Base-by-base conservation (phyloP, 345 rosid species). In the Euphorbia tirucalli region DNA sequence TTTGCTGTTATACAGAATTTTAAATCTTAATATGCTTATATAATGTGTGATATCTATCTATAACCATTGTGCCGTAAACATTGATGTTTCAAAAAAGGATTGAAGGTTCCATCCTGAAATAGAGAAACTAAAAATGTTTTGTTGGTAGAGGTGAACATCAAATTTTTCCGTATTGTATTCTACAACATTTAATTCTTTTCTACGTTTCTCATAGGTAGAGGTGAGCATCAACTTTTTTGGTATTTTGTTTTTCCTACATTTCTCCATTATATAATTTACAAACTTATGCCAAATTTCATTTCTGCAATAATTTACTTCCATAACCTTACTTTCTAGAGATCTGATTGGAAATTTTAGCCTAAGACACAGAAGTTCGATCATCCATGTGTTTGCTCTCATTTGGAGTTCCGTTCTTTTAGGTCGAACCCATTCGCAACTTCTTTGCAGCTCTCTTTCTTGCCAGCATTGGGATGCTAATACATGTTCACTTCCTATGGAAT, bases 361-460 rank as follows among this genome's bases (percentile, higher is more conserved):
- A 27, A 39, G 30, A 10, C 37, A 37, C 14, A 31, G 46, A 61
- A 32, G 65, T 58, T 21, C 49, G 4, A 35, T 35, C 7, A 35
- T 35, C 39, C 11, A 14, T 65, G 37, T 78, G 74, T 49, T 66
- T 66, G 37, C 58, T 49, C 70, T 66, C 58, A 48, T 66, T 22
- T 66, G 57, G 58, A 66, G 27, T 30, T 66, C 28, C n/a, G 18
- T 66, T 66, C 57, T 30, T 66, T 27, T 71, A 93, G 96, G 90
- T 93, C 80, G 98, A 93, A 81, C 98, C 98, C 69, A 84, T 93
- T 80, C 96, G 96, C 72, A 93, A 93, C 70, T 90, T 93, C 82
- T 93, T 93, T 83, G 98, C 98, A 58, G 96, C 98, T 49, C 86
- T 93, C 68, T 93, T 93, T 81, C 94, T 93, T 77, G 93, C 98